phyloP scores from a whole-genome alignment of 192 early-diverging fungal species.

The Dispira simplex region DNA sequence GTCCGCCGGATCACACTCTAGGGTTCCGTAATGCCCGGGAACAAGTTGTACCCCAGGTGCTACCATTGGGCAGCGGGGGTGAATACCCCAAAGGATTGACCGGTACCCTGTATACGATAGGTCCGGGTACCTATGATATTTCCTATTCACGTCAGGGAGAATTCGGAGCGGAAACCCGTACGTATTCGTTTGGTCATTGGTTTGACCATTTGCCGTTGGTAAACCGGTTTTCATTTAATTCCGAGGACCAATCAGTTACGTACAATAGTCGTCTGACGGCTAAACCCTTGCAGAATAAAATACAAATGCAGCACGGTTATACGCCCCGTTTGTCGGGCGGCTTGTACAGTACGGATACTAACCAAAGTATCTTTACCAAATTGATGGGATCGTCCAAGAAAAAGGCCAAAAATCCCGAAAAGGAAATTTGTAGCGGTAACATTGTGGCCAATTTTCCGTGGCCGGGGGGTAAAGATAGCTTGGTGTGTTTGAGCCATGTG shows the following conservation, averaged over 20 bases:
- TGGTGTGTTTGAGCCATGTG: constrained; percentile 53
- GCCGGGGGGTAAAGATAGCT: constrained; percentile 40
- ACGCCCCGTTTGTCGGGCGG: constrained; percentile 46
- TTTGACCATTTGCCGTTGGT: constrained; percentile 60
- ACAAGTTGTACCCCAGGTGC: constrained; percentile 20
- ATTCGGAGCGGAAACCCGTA: constrained; percentile 45
- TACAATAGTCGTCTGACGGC: constrained; percentile 45
- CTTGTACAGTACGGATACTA: constrained; percentile 45
- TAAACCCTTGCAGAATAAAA: constrained; percentile 40
- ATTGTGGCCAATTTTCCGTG: constrained; percentile 36
- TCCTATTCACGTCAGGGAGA: constrained; percentile 44
- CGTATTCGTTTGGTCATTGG: constrained; percentile 50
- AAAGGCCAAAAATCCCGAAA: constrained; percentile 39
- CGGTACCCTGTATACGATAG: constrained; percentile 47
- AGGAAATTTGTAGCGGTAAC: constrained; percentile 47
- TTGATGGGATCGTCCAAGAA: constrained; percentile 36
- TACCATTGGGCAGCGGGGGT: constrained; percentile 33
- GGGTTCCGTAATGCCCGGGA: constrained; percentile 40
- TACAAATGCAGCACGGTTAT: constrained; percentile 55
- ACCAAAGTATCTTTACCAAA: constrained; percentile 49
- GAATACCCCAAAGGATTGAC: constrained; percentile 43
- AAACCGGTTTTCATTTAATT: constrained; percentile 48
- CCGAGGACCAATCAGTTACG: constrained; percentile 31
- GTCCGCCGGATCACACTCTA: constrained; percentile 5
- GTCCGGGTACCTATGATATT: constrained; percentile 49